Percentiles rank a stretch among this genome's conserved stretches.
These are phyloP conservation scores for Mikania micrantha DNA, from an alignment of 129 eudicot species.

Conservation along the genomic window DNA sequence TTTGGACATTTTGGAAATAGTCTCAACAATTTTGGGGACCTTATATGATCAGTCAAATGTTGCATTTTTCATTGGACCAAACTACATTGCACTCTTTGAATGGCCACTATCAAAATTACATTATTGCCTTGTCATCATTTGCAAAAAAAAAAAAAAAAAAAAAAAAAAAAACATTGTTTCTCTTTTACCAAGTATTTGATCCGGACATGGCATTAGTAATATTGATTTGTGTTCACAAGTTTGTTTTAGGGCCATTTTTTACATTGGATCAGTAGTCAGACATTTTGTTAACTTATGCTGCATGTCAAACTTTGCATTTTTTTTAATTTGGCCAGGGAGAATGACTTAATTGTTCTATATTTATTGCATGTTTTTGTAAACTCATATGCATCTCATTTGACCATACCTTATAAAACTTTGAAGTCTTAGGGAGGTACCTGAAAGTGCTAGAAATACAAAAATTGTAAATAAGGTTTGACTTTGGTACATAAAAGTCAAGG, in stretches of 20 bases:
- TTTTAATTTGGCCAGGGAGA: neutral
- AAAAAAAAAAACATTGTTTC: neutral
- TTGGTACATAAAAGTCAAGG: slow-evolving; percentile 7
- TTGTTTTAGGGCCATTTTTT: neutral
- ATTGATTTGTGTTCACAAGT: slow-evolving; percentile 1
- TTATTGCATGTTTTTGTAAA: neutral
- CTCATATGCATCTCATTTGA: slow-evolving; percentile 1
- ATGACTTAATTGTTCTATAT: neutral
- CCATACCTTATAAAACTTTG: neutral
- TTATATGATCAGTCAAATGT: neutral
- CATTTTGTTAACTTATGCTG: neutral
- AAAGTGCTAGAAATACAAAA: slow-evolving; percentile 1
- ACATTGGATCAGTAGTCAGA: neutral
- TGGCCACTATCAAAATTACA: neutral
- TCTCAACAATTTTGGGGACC: neutral
- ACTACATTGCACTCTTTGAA: neutral
- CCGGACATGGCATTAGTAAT: neutral
- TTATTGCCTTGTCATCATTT: neutral
- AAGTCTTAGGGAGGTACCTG: neutral
- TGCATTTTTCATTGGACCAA: neutral
- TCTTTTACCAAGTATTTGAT: neutral
- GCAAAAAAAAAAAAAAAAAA: too few species aligned
- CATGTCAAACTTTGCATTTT: neutral
- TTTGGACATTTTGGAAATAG: neutral
- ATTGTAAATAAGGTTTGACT: slow-evolving; percentile 33